Conservation (phyloP, 352 stramenopile species). For the Globisporangium takayamanum region DNA sequence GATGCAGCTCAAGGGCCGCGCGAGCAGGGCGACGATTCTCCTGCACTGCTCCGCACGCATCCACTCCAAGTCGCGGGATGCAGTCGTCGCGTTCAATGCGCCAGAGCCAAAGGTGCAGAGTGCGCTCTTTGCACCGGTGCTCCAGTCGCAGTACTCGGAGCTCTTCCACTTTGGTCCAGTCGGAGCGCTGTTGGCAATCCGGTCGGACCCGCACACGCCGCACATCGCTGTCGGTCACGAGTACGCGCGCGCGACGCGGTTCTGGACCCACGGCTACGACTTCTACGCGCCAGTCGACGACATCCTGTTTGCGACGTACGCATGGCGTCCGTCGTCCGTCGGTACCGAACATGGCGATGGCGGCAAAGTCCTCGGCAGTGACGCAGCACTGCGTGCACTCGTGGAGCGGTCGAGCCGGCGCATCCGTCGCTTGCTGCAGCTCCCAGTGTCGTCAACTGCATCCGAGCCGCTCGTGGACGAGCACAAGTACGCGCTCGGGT, state of each 20-base stretch:
- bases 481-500: constrained; percentile 40
- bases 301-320: constrained; percentile 61
- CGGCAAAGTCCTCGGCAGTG: background rate
- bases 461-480: constrained; percentile 25
- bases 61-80: constrained; percentile 48
- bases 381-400: background rate
- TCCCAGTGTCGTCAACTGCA: constrained; percentile 34
- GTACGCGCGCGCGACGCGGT: constrained; percentile 72
- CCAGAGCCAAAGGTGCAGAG: constrained; percentile 26
- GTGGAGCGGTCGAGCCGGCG: constrained; percentile 37
- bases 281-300: constrained; percentile 73
- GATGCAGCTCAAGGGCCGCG: constrained; percentile 32
- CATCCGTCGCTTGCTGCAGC: constrained; percentile 53
- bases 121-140: constrained; percentile 35
- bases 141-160: constrained; percentile 80
- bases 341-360: constrained; percentile 13
- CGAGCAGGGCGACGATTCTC: constrained; percentile 34
- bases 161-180: constrained; percentile 73
- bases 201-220: constrained; percentile 69
- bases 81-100: constrained; percentile 74
- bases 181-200: constrained; percentile 48
- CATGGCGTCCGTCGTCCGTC: constrained; percentile 28
- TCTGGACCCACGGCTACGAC: constrained; percentile 83
- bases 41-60: constrained; percentile 81
- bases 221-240: constrained; percentile 55